Base-by-base conservation (phyloP, 73 alveolate genomes). In the Paraurostyla sp. region DNA sequence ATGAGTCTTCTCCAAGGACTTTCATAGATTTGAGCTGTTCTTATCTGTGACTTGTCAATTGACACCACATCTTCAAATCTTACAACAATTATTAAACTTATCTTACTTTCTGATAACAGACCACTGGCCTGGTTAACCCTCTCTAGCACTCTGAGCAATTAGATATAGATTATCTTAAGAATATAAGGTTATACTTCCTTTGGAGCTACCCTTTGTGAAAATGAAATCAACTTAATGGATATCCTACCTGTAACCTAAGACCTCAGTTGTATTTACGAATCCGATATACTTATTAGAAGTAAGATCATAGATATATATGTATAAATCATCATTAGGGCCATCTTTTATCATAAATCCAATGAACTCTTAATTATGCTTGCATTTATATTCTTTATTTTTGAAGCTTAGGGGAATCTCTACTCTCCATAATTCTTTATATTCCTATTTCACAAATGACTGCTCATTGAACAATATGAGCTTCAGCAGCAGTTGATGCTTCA, bases 271-370 rank as follows among this genome's bases (percentile, higher is more conserved):
- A 76, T 90, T 88, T 0, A 90, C 65, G 52, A 52, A 75, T 0
- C 95, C 95, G 56, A 57, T 42, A 57, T 90, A 90, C 25, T 69
- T 54, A 20, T 90, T 56, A 40, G 80, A 51, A 0, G 69, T 38
- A 22, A 90, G 23, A 46, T 90, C 92, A 49, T 90, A 90, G 15
- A 90, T 29, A 42, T 83, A 90, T 9, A 90, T 60, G 46, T 62
- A 48, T 13, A 48, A 46, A 23, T 78, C 76, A 54, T 78, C 71
- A 15, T 13, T 32, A 32, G 78, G 60, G 0, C 69, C 78, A 23
- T 78, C 89, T 36, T 43, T 36, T 7, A 54, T 43, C 60, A 90
- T 54, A 36, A 90, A 62, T 41, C 89, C 87, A 16, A 81, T 45
- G 59, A 65, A 83, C 27, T 90, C 90, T 18, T 58, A 33, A 25